These are phyloP conservation scores for Canna indica DNA, from an alignment of 176 grass and related monocot genomes.

Conservation along the genomic window DNA sequence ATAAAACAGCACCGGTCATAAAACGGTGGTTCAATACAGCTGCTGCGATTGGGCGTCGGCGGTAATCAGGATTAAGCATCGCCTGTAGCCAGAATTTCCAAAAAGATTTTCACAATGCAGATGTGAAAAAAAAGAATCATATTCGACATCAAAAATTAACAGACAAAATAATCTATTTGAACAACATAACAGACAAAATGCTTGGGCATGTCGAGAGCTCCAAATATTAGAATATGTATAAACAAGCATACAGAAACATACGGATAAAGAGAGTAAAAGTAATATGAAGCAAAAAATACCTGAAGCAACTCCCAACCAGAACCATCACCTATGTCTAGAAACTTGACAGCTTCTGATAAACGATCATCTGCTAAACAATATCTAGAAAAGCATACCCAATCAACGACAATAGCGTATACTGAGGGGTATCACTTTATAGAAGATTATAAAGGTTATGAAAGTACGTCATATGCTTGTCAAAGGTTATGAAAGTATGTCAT, in stretches of 20 bases:
- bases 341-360: constrained; percentile 60
- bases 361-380: constrained; percentile 73
- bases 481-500: too few species aligned
- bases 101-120: too few species aligned
- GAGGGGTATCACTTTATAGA: too few species aligned
- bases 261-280: neutral
- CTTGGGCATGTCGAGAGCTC: too few species aligned
- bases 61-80: constrained; percentile 84
- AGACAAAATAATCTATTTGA: too few species aligned
- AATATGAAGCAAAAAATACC: constrained; percentile 27
- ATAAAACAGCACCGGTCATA: constrained; percentile 32
- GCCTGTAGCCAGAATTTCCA: constrained; percentile 34
- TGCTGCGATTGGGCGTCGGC: constrained; percentile 54
- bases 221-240: too few species aligned
- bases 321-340: constrained; percentile 72
- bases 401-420: too few species aligned
- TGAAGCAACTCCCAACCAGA: constrained; percentile 87
- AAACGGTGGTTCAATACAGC: constrained; percentile 86
- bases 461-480: too few species aligned
- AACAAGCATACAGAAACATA: neutral
- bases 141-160: too few species aligned
- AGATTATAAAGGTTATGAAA: too few species aligned
- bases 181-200: too few species aligned
- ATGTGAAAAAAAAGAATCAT: too few species aligned
- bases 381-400: constrained; percentile 26